A percentile compares a stretch with the other conserved stretches of the same genome.
Evolutionary conservation across 163 green algal genomes (phyloP).

Genomic region (Prototheca cutis): DNA sequence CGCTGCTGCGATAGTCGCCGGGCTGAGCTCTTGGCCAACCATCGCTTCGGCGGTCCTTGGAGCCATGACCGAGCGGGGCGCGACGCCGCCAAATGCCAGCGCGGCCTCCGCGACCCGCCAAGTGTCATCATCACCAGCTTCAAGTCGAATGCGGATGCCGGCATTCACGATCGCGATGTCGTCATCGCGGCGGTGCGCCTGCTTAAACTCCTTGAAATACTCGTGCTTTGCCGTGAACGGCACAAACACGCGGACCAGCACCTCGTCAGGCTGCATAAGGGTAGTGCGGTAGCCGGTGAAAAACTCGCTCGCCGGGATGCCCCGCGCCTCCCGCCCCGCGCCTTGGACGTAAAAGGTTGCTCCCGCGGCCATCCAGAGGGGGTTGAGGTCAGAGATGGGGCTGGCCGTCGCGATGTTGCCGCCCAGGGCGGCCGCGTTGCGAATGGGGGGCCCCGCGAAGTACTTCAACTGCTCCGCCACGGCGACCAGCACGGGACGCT

Average conservation of each 20-base stretch:
- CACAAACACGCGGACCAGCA: constrained; percentile 59
- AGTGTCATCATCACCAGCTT: background rate
- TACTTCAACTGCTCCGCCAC: constrained; percentile 80
- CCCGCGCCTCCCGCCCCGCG: constrained; percentile 27
- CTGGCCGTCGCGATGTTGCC: constrained; percentile 88
- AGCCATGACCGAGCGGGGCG: constrained; percentile 63
- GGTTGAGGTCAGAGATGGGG: constrained; percentile 93
- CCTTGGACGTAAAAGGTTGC: constrained; percentile 58
- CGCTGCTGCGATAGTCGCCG: constrained; percentile 46
- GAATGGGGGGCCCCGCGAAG: constrained; percentile 85
- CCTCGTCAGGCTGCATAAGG: constrained; percentile 67
- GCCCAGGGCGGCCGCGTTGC: constrained; percentile 80
- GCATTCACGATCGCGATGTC: constrained; percentile 98
- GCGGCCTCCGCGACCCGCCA: constrained; percentile 57
- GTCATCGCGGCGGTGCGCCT: constrained; percentile 87
- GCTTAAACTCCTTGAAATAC: constrained; percentile 93
- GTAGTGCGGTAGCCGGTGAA: constrained; percentile 88
- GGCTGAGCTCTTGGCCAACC: constrained; percentile 39
- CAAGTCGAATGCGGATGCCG: constrained; percentile 69
- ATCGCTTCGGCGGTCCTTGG: constrained; percentile 42
- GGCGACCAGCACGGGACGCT: constrained; percentile 51
- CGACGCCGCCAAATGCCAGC: constrained; percentile 84
- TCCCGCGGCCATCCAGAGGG: constrained; percentile 78
- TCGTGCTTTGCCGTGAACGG: constrained; percentile 66
- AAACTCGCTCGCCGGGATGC: constrained; percentile 66